Conservation (phyloP, 805 yeast species). For the Metschnikowia kofuensis region DNA sequence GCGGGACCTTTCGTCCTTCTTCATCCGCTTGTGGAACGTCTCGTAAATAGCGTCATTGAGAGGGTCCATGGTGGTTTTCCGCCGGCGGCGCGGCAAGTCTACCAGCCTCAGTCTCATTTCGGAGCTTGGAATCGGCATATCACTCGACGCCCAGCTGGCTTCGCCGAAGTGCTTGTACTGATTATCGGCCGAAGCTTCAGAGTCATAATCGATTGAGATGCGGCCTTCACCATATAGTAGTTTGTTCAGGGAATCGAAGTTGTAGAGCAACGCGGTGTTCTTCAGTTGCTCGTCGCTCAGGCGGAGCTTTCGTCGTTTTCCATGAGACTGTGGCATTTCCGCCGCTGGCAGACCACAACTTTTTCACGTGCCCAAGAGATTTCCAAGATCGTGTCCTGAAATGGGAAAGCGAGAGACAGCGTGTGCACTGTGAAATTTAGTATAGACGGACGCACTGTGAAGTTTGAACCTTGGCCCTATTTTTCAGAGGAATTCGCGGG, state of each 20-base stretch:
- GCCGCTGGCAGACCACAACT: background rate
- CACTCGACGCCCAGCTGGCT: background rate
- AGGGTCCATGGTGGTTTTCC: conserved; percentile 29
- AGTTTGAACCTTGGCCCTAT: too few relatives aligned
- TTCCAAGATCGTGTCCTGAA: too few relatives aligned
- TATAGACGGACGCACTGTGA: too few relatives aligned
- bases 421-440: too few relatives aligned
- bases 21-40: conserved; percentile 56
- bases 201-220: conserved; percentile 16
- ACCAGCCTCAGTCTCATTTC: background rate
- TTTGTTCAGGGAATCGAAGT: conserved; percentile 32
- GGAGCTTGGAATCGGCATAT: background rate
- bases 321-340: conserved; percentile 7
- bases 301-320: conserved; percentile 25
- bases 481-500: too few relatives aligned
- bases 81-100: conserved; percentile 21
- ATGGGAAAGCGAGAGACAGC: too few relatives aligned
- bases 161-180: conserved; percentile 17
- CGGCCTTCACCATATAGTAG: conserved; percentile 22
- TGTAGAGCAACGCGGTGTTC: conserved; percentile 23
- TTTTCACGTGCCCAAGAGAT: too few relatives aligned
- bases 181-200: conserved; percentile 6
- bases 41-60: conserved; percentile 44
- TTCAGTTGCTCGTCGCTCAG: conserved; percentile 22
- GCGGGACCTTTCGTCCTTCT: conserved; percentile 63